Percentiles rank a stretch among this genome's conserved stretches.
These are phyloP conservation scores for Chenopodium berlandieri DNA, from an alignment of 148 eudicot species.

Conservation along the genomic window DNA sequence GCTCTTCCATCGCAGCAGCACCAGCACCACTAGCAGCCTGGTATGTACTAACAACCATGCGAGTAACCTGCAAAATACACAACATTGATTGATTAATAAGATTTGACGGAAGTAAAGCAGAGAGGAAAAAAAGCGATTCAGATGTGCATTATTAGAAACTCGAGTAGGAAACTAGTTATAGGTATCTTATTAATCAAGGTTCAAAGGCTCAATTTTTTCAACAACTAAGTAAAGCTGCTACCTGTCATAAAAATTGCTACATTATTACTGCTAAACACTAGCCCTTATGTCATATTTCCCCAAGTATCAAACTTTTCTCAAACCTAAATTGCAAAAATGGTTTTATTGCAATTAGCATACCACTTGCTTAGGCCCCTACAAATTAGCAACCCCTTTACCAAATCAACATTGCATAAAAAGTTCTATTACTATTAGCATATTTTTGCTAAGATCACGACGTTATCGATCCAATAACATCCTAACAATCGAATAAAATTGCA, in stretches of 20 bases:
- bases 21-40: conserved; percentile 96
- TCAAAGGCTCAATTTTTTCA: background rate
- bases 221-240: background rate
- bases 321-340: background rate
- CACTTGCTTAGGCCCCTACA: background rate
- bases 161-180: background rate
- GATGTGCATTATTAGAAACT: background rate
- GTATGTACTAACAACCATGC: conserved; percentile 86
- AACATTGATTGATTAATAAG: background rate
- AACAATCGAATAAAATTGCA: background rate
- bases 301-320: background rate
- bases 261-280: background rate
- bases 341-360: background rate
- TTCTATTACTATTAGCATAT: no score
- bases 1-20: conserved; percentile 92
- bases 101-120: background rate
- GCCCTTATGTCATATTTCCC: background rate
- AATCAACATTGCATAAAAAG: no score
- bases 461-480: background rate
- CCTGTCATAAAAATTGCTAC: background rate
- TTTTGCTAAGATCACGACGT: background rate
- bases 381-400: no score
- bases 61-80: conserved; percentile 23
- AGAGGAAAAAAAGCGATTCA: background rate
- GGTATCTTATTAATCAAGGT: background rate